Evolutionary conservation across 768 basidiomycete genomes (phyloP), one percentile per base, ranked within the genome.

Genomic region (Hirschioporus abietinus): DNA sequence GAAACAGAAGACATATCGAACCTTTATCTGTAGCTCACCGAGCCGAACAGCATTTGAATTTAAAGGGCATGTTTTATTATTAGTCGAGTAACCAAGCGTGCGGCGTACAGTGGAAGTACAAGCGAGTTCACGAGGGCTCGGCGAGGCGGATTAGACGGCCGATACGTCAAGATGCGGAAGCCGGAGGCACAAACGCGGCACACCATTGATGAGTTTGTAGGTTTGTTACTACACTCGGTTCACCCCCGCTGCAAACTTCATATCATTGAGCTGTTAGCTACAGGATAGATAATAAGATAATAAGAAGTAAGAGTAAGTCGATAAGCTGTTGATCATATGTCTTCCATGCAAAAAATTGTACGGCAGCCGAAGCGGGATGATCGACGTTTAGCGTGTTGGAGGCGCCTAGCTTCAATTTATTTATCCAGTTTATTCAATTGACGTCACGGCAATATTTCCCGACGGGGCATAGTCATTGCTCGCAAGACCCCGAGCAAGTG

Each of bases 81-180:
- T 30, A 30, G 30, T 30, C 30, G 20, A 52, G 42, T 12, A 20
- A 2, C 42, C 42, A 15, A 52, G 42, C 12, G 42, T 52, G 12
- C 15, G 15, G 12, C 15, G 42, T 52, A 12, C 12, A 10, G 6
- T 20, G 12, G 12, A 10, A 52, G 5, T 52, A 20, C 12, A 52
- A 52, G 42, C 42, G 42, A 52, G 12, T 52, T 10, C 42, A 52
- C 42, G 42, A 52, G 42, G 42, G 20, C 42, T 52, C 42, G 42
- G 42, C 42, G 42, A 15, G 20, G 42, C 42, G 20, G 20, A 15
- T 52, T 52, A 15, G 42, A 52, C 42, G 20, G 42, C 42, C 12
- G 42, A 52, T 52, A 52, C 42, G 42, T 52, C 42, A 52, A 52
- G 42, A 52, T 52, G 42, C 42, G 42, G 42, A 52, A 52, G 42